These are phyloP conservation scores for Epicoccum sorghinum DNA, from an alignment of 2,329 filamentous ascomycete genomes.

Conservation along the genomic window DNA sequence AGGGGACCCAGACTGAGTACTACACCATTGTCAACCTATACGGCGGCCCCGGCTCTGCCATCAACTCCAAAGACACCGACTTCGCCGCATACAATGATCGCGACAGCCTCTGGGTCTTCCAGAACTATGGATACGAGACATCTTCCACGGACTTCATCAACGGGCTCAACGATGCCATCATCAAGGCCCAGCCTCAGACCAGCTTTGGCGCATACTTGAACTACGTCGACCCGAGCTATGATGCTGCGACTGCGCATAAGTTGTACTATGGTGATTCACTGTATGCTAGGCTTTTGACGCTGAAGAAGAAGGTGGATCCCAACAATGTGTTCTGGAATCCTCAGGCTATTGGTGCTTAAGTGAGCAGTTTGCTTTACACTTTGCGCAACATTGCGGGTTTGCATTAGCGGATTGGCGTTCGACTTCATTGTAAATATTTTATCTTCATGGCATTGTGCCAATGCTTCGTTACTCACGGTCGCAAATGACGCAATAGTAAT, in stretches of 20 bases:
- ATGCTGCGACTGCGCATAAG: constrained; percentile 55
- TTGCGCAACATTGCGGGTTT: neutral
- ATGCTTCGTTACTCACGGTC: too few relatives aligned
- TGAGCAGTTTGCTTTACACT: too few relatives aligned
- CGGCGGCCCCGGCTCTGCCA: constrained; percentile 44
- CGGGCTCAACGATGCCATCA: constrained; percentile 51
- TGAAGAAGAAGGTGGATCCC: constrained; percentile 52
- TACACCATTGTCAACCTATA: constrained; percentile 50
- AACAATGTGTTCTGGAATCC: constrained; percentile 48
- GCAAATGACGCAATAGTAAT: too few relatives aligned
- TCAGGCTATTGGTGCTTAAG: constrained; percentile 42
- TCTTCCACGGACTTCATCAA: constrained; percentile 47
- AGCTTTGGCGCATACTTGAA: constrained; percentile 60
- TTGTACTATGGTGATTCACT: constrained; percentile 55
- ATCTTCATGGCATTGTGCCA: too few relatives aligned
- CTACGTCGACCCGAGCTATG: constrained; percentile 59
- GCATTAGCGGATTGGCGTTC: constrained; percentile 14
- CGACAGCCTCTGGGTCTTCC: constrained; percentile 46
- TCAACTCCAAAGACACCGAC: constrained; percentile 42
- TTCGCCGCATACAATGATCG: constrained; percentile 47
- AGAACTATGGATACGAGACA: constrained; percentile 42
- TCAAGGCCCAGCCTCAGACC: constrained; percentile 44
- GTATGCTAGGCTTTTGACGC: constrained; percentile 40
- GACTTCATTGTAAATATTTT: constrained; percentile 7
- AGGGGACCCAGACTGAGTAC: constrained; percentile 30